Evolutionary conservation across 345 rosid genomes (phyloP).

Genomic region (Brassica rapa): DNA sequence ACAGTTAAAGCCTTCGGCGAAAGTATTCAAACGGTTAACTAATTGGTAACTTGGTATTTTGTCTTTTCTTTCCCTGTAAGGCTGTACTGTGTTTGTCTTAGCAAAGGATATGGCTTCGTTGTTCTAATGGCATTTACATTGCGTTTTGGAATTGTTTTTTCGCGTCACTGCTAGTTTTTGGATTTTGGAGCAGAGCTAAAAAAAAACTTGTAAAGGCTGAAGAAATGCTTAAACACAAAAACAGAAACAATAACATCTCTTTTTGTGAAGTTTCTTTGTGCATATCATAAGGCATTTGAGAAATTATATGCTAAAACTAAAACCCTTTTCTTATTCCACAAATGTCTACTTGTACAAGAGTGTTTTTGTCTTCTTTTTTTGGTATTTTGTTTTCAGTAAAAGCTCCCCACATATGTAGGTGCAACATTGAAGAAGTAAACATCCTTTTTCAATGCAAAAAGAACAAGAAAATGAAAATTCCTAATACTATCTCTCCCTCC

Average conservation of each 20-base stretch:
- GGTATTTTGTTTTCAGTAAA: no score
- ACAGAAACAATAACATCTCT: background rate
- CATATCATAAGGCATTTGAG: background rate
- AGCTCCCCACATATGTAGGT: background rate
- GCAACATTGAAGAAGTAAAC: slow-evolving; percentile 23
- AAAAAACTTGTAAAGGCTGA: background rate
- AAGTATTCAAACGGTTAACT: background rate
- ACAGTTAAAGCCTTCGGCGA: background rate
- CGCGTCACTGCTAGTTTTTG: background rate
- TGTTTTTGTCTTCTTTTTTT: no score
- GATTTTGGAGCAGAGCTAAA: background rate
- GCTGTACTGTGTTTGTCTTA: background rate
- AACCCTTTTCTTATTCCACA: background rate
- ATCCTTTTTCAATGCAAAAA: slow-evolving; percentile 26
- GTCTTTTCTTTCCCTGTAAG: background rate
- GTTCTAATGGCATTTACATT: background rate
- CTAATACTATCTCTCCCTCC: background rate
- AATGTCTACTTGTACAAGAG: background rate
- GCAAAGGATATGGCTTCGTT: background rate
- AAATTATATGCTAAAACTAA: slow-evolving; percentile 19
- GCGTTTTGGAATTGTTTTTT: background rate
- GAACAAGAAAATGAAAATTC: no score
- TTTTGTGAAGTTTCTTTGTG: background rate
- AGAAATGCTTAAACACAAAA: background rate
- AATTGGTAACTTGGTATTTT: background rate